Evolutionary conservation across 257 asterid species (phyloP), one percentile per base, ranked within the genome.

Genomic region (Mitragyna speciosa): DNA sequence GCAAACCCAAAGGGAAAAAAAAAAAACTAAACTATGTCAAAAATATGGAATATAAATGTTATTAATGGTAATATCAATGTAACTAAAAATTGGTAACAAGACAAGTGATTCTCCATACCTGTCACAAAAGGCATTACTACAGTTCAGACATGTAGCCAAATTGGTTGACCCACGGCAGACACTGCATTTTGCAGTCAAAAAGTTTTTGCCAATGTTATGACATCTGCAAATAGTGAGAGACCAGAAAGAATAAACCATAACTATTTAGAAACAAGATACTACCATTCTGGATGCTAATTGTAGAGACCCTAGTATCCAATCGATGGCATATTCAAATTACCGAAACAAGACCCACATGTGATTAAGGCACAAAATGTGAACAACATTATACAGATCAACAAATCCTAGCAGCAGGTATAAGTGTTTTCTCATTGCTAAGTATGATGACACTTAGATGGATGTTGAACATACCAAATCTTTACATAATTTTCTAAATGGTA

Each of bases 91-190:
- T 36, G 48, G 22, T 49, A 41, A 52, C 22, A 67, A 6, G 5
- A 31, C 54, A 41, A 70, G 12, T 78, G 51, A 73, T 49, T 71
- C 73, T 72, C 61, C 84, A 78, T 85, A 92, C 98, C 97, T 82
- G 85, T 94, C 98, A 84, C 98, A 94, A 78, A 86, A 89, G 68
- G 85, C 84, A 81, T 90, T 91, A 76, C 87, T 86, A 81, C 98
- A 94, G 79, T 83, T 81, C 28, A 94, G 84, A 76, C 98, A 94
- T 71, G 90, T 82, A 80, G 97, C 96, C 82, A 94, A 83, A 51
- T 90, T 83, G 80, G 89, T 89, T 52, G 91, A 85, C 75, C 86
- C 83, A 48, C 90, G 88, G 75, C 98, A 94, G 17, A 90, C 84
- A 82, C 87, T 88, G 89, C 98, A 94, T 78, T 89, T 91, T 64